Evolutionary conservation across 225 moss, liverwort and hornwort genomes (phyloP).

Genomic region (Antitrichia curtipendula): DNA sequence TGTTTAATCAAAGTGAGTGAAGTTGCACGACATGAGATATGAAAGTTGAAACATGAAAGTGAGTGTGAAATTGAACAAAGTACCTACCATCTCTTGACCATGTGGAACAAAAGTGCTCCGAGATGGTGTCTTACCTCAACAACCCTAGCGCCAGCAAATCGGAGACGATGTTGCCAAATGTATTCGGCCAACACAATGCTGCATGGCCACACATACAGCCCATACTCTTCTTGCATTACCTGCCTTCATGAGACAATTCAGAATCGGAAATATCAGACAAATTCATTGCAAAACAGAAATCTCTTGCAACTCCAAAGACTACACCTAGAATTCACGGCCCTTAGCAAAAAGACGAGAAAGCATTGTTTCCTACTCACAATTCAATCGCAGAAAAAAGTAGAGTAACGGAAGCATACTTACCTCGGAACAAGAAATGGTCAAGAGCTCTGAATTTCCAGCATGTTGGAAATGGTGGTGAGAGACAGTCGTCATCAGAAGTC

Average conservation of each 20-base stretch:
- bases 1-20: not conserved
- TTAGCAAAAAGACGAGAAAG: not conserved
- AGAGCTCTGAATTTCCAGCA: not conserved
- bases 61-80: not conserved
- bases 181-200: constrained; percentile 77
- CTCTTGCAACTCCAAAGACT: not conserved
- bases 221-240: constrained; percentile 79
- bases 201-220: constrained; percentile 77
- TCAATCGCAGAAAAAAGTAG: not conserved
- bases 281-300: not conserved
- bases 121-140: constrained; percentile 34
- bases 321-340: not conserved
- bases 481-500: constrained; percentile 20
- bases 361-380: not conserved
- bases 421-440: constrained; percentile 54
- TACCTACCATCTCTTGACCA: not conserved
- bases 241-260: not conserved
- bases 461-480: constrained; percentile 49
- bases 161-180: constrained; percentile 51
- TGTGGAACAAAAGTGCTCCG: not conserved
- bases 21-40: not conserved
- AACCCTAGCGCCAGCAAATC: constrained; percentile 42
- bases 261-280: not conserved
- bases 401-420: not conserved
- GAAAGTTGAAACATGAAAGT: not conserved